Base-by-base conservation (phyloP, 768 basidiomycete species). In the Collybiopsis confluens region DNA sequence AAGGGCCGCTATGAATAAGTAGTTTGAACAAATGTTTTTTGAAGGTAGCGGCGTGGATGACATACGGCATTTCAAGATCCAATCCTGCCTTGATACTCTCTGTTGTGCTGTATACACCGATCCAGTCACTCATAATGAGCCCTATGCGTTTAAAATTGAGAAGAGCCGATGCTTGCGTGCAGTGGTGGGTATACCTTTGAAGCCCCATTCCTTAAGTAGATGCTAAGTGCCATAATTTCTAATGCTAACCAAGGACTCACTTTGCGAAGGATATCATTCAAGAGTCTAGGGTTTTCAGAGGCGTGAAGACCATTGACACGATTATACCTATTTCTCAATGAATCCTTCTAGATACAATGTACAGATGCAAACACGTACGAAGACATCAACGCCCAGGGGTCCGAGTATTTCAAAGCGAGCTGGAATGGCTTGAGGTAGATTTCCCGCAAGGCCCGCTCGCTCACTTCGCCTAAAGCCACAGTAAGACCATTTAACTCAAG, bases 401-500 rank as follows among this genome's bases (percentile, higher is more conserved):
- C 68, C 3, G 80, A 61, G 18, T 79, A 60, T 60, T 77, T 78
- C 49, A 80, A 74, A 1, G 83, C 83, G 41, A 85, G 75, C 69
- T 81, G 77, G 65, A 81, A 81, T 1, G 82, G 83, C 56, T 78
- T 79, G 37, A 86, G 70, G 64, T 87, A 86, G 45, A 87, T 77
- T 64, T 86, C 84, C 6, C 85, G 72, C 16, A 87, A 66, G 10
- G 83, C 79, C n/a, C 83, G 73, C 58, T 80, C 79, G 59, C 75
- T 74, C 40, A 81, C 68, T 37, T 76, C 76, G 55, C 76, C 74
- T 77, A 54, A 37, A 33, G 37, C 20, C 42, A n/a, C n/a, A n/a
- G n/a, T n/a, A n/a, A n/a, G n/a, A n/a, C n/a, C n/a, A n/a, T n/a
- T n/a, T n/a, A n/a, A n/a, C n/a, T n/a, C n/a, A n/a, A n/a, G n/a